Conservation (phyloP, 345 rosid species). For the Acer campestre region DNA sequence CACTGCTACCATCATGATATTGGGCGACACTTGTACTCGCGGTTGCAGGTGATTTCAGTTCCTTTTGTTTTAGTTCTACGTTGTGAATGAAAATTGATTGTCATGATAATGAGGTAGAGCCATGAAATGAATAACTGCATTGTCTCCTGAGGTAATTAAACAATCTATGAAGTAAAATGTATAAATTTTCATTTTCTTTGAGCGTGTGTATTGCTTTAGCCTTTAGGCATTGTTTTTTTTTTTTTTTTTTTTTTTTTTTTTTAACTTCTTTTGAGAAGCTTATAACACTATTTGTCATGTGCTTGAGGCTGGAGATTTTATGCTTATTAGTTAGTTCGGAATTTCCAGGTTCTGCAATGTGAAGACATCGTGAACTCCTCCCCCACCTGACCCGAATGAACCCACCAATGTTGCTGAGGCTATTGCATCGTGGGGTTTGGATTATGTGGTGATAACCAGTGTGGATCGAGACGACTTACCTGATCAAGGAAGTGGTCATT, state of each 20-base stretch:
- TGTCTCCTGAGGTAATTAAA: background rate
- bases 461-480: conserved; percentile 88
- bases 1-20: conserved; percentile 94
- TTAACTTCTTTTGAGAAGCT: too few relatives aligned
- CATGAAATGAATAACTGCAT: background rate
- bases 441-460: conserved; percentile 89
- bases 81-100: background rate
- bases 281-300: too few relatives aligned
- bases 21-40: conserved; percentile 95
- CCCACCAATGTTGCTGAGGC: conserved; percentile 94
- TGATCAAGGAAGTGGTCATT: conserved; percentile 90
- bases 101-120: too few relatives aligned
- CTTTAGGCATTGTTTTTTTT: too few relatives aligned
- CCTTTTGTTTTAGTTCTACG: background rate
- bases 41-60: conserved; percentile 69
- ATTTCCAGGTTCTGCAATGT: conserved; percentile 82
- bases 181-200: background rate
- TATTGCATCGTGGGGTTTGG: conserved; percentile 95
- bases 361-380: conserved; percentile 94
- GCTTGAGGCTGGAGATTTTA: too few relatives aligned
- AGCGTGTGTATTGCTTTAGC: background rate
- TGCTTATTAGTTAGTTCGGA: background rate
- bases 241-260: too few relatives aligned
- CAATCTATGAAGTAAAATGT: background rate
- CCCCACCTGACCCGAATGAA: conserved; percentile 91